These are phyloP conservation scores for Aspergillus sparsus DNA, from an alignment of 495 filamentous ascomycete genomes.

Conservation along the genomic window DNA sequence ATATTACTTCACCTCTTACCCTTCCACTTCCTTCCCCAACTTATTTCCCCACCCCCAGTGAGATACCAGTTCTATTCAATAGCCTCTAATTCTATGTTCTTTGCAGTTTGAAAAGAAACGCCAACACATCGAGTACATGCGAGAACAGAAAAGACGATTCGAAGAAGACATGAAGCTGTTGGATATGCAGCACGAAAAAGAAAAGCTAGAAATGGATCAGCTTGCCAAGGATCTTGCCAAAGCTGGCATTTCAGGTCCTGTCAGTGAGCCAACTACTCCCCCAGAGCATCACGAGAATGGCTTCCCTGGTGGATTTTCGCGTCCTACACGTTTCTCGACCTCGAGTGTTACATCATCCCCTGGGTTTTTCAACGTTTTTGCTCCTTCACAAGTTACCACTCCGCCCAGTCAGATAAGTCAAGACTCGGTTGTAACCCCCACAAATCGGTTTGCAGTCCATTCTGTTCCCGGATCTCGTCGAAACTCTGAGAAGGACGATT, in stretches of 20 bases:
- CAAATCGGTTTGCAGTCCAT: slow-evolving; percentile 62
- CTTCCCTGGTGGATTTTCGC: slow-evolving; percentile 70
- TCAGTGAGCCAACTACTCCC: slow-evolving; percentile 95
- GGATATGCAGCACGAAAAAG: slow-evolving; percentile 75
- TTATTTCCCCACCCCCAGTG: not conserved
- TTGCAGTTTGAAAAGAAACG: slow-evolving; percentile 88
- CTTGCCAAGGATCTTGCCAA: slow-evolving; percentile 74
- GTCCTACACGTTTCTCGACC: slow-evolving; percentile 79
- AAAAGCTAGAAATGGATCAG: slow-evolving; percentile 78
- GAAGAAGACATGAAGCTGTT: slow-evolving; percentile 85
- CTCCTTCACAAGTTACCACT: slow-evolving; percentile 65
- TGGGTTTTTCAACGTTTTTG: slow-evolving; percentile 71
- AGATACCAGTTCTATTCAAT: not conserved
- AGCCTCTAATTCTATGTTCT: slow-evolving; percentile 37
- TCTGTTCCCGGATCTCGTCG: slow-evolving; percentile 86
- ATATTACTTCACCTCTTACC: not conserved
- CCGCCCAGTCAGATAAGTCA: slow-evolving; percentile 58
- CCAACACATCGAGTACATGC: slow-evolving; percentile 79
- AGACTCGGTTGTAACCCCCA: slow-evolving; percentile 29
- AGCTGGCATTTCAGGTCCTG: slow-evolving; percentile 65
- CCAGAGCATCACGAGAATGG: slow-evolving; percentile 83
- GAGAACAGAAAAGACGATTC: slow-evolving; percentile 80
- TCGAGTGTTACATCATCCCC: slow-evolving; percentile 80
- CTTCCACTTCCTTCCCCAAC: not conserved
- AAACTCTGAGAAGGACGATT: slow-evolving; percentile 52